Evolutionary conservation across 257 asterid species (phyloP), one percentile per base, ranked within the genome.

Genomic region (Voacanga thouarsii): DNA sequence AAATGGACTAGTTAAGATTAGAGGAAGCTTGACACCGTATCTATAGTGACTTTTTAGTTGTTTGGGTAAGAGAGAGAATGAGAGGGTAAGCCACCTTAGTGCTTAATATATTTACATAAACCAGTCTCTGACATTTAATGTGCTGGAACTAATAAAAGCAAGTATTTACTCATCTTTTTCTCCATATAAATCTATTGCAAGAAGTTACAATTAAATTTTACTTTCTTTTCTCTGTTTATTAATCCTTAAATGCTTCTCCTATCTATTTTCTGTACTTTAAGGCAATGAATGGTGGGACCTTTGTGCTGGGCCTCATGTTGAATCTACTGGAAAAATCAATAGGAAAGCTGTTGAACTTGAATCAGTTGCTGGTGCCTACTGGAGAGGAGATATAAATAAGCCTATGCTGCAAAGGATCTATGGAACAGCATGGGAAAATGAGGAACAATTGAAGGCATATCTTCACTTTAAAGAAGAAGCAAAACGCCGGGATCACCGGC

Each of bases 271-370:
- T 76, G 26, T 72, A 78, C 74, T 79, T 73, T 49, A 61, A 94
- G 99, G 97, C 75, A 77, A 88, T 82, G 97, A 95, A 84, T 95
- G 99, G 99, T 95, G 99, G 99, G 98, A 93, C 87, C 98, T 95
- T 83, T 95, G 99, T 90, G 99, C 98, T 72, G 99, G 99, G 71
- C 99, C 98, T 79, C 99, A 95, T 88, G 97, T 95, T 77, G 99
- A 95, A 85, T 86, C 96, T 82, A 95, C 99, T 70, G 99, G 98
- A 69, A 83, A 88, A 70, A 95, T 95, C 79, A 88, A 89, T 82
- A 91, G 87, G 78, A 95, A 90, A 83, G 97, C 97, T 77, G 83
- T 95, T 59, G 94, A 91, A 68, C 99, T 95, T 75, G 99, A 95
- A 84, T 95, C 98, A 69, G 97, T 95, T 82, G 99, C 99, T 78